Evolutionary conservation across 371 early-diverging fungal species (phyloP).

Genomic region (Mucor racemosus): DNA sequence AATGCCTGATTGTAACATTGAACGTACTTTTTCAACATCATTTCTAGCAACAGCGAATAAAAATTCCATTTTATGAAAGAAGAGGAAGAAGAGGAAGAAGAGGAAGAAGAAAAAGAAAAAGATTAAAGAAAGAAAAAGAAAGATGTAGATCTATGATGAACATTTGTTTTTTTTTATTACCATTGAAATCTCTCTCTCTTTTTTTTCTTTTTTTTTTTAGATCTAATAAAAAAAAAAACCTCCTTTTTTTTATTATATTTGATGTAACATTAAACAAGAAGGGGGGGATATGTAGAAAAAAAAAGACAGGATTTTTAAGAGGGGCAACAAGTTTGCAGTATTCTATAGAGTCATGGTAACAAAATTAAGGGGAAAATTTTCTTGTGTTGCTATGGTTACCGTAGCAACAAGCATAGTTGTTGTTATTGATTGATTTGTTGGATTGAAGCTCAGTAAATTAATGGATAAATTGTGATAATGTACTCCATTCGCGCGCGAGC

Average conservation of each 20-base stretch:
- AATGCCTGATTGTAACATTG: slow-evolving; percentile 47
- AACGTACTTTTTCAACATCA: slow-evolving; percentile 52
- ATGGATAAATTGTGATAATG: slow-evolving; percentile 1
- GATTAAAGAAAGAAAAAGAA: not conserved
- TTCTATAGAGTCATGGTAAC: not conserved
- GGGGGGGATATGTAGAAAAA: not conserved
- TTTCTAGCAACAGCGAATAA: slow-evolving; percentile 55
- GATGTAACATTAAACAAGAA: slow-evolving; percentile 10
- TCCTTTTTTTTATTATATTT: not conserved
- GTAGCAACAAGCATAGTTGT: slow-evolving; percentile 3
- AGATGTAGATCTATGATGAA: not conserved
- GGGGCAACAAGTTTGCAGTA: not conserved
- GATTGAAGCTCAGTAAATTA: slow-evolving; percentile 4
- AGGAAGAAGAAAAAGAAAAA: not conserved
- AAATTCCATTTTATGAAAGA: slow-evolving; percentile 48
- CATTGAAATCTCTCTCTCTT: not conserved
- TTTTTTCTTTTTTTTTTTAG: not conserved
- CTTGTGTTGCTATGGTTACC: slow-evolving; percentile 1
- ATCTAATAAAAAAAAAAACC: not conserved
- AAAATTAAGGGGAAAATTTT: not conserved
- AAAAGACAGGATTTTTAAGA: not conserved
- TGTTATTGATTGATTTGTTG: not conserved
- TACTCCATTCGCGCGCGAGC: not conserved
- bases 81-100: not conserved
- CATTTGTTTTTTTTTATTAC: not conserved